Percentiles rank a stretch among this genome's conserved stretches.
These are phyloP conservation scores for Ichthyophthirius multifiliis DNA, from an alignment of 169 alveolate species.

Conservation along the genomic window DNA sequence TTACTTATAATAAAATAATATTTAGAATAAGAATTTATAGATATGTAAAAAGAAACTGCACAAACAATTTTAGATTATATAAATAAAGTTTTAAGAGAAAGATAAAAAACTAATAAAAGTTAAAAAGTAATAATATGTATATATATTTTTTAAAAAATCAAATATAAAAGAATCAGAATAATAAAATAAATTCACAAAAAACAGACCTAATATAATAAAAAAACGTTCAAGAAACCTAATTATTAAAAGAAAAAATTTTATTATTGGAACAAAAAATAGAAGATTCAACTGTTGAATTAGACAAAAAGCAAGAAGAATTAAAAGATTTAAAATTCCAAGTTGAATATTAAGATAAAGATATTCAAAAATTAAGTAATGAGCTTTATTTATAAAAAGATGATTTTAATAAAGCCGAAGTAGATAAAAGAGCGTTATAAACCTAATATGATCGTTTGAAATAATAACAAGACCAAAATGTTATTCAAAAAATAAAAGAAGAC, in stretches of 20 bases:
- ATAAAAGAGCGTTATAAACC: neutral
- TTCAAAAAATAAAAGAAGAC: neutral
- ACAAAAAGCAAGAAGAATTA: neutral
- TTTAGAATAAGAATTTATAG: neutral
- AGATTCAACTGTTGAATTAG: neutral
- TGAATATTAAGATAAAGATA: neutral
- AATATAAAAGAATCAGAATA: no score
- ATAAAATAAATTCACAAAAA: neutral
- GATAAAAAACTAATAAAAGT: no score
- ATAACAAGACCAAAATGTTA: neutral
- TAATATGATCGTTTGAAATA: neutral
- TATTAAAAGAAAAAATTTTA: neutral
- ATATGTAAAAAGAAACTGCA: neutral
- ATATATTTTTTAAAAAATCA: neutral
- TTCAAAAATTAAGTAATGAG: neutral
- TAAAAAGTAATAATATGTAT: no score
- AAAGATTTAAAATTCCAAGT: neutral
- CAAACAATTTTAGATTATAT: neutral
- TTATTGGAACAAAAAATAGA: neutral
- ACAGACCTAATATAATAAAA: neutral
- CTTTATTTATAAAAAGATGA: neutral
- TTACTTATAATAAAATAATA: neutral
- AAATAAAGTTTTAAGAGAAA: neutral
- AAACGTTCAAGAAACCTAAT: neutral
- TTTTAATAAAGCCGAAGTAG: neutral